Evolutionary conservation across 768 basidiomycete species (phyloP), one percentile per base, ranked within the genome.

Genomic region (Suillus cothurnatus): DNA sequence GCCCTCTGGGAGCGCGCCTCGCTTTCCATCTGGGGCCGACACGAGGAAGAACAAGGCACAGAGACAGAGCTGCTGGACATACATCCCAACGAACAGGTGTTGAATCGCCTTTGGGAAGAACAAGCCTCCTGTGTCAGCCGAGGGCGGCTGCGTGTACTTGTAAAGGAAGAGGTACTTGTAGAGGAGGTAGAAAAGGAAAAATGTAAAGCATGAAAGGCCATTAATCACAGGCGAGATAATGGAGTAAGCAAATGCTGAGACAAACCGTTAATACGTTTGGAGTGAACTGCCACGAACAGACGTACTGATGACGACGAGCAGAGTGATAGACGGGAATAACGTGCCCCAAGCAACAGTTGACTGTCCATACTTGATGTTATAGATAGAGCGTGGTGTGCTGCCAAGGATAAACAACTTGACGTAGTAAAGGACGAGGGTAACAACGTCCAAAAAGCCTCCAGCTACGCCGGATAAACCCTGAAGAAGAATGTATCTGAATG

Each of bases 61-160:
- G 41, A 97, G 80, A 74, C 92, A 95, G 58, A 98, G 71, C 74
- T 97, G 90, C 74, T 96, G 87, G 53, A 99, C 84, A 74, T 99
- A 99, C 74, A 99, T 71, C 4, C 97, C 97, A 26, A 95, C 94
- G 69, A 99, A 98, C 36, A 97, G 73, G 72, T 99, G 97, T 58
- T 93, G 88, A 32, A 99, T 86, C 6, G 97, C 97, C 77, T 90
- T 93, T 28, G 96, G 96, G 84, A 95, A 99, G 83, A 97, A 99
- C 58, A 93, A 74, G 0, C 97, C 97, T 43, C 97, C 97, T 0
- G 95, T 97, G 63, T 97, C 95, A 59, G 80, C 80, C 5, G 83
- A 77, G 0, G 83, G 73, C 4, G 89, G 85, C 73, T 94, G 90
- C 63, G 92, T 88, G 71, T 87, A 86, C 66, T 86, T 88, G 81